Conservation (phyloP, 2,329 filamentous ascomycete genomes). For the Cladosporium sp. region DNA sequence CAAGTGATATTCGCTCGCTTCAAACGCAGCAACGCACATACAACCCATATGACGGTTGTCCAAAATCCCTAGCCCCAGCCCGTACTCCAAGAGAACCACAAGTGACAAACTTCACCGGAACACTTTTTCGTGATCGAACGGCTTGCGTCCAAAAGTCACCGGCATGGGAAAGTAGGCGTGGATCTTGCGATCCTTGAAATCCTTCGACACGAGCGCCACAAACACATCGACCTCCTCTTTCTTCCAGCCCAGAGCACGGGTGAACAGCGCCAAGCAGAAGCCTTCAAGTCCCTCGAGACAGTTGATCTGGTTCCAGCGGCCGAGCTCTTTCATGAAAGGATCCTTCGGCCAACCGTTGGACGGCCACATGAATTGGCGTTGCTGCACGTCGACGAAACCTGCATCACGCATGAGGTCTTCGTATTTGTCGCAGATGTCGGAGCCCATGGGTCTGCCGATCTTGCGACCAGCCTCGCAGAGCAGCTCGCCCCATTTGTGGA, state of each 20-base stretch:
- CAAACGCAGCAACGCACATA: background rate
- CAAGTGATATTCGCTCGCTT: background rate
- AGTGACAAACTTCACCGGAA: background rate
- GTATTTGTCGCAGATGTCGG: conserved; percentile 37
- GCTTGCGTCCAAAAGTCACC: conserved; percentile 32
- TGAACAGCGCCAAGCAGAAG: conserved; percentile 40
- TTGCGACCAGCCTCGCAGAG: conserved; percentile 36
- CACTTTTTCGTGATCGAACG: conserved; percentile 13
- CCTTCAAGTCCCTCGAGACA: conserved; percentile 40
- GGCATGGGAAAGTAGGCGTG: conserved; percentile 38
- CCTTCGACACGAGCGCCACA: conserved; percentile 30
- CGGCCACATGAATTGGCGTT: conserved; percentile 39
- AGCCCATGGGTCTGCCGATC: conserved; percentile 39
- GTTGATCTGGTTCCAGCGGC: conserved; percentile 42
- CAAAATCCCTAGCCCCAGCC: background rate
- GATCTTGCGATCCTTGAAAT: conserved; percentile 32
- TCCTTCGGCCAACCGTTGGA: conserved; percentile 46
- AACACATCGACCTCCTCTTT: conserved; percentile 43
- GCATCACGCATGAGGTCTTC: conserved; percentile 36
- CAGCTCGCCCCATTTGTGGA: conserved; percentile 32
- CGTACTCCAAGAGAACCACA: background rate
- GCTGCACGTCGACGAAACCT: conserved; percentile 43
- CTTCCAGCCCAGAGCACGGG: conserved; percentile 39
- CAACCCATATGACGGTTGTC: background rate
- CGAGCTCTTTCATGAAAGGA: conserved; percentile 47